These are phyloP conservation scores for Saccharomyces cerevisiae DNA, from an alignment of 805 yeast genomes.

Conservation along the genomic window DNA sequence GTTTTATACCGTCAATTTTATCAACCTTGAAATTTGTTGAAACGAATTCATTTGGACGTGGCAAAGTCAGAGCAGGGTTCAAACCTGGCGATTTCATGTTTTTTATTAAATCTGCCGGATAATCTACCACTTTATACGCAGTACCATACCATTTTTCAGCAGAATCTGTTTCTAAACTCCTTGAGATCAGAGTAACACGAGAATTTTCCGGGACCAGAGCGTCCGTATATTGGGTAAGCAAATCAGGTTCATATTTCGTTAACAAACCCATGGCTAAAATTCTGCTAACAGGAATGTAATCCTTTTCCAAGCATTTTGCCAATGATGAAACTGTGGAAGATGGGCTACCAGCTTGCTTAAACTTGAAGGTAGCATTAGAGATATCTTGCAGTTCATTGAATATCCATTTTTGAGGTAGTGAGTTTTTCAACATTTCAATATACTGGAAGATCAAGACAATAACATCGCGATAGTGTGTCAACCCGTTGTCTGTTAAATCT, in stretches of 20 bases:
- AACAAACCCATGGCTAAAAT: conserved; percentile 51
- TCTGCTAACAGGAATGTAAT: conserved; percentile 52
- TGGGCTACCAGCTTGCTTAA: conserved; percentile 68
- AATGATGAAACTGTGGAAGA: conserved; percentile 63
- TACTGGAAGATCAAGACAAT: conserved; percentile 61
- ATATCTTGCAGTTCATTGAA: conserved; percentile 68
- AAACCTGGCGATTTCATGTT: conserved; percentile 28
- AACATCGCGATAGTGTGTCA: conserved; percentile 54
- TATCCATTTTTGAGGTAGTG: conserved; percentile 70
- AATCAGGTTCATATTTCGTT: conserved; percentile 49
- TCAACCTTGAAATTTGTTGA: conserved; percentile 68
- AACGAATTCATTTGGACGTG: conserved; percentile 69
- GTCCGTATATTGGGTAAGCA: conserved; percentile 42
- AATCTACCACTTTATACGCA: conserved; percentile 46
- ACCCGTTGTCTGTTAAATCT: conserved; percentile 70
- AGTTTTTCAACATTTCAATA: conserved; percentile 47
- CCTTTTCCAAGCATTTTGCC: conserved; percentile 53
- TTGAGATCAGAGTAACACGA: conserved; percentile 47
- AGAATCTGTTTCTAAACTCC: conserved; percentile 41
- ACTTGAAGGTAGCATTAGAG: conserved; percentile 63
- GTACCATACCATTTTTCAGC: conserved; percentile 90
- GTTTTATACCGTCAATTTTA: conserved; percentile 30
- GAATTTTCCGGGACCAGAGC: conserved; percentile 52
- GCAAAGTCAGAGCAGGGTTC: conserved; percentile 44
- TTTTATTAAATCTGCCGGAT: conserved; percentile 35